These are phyloP conservation scores for Xylariaceae sp. DNA, from an alignment of 2,329 filamentous ascomycete genomes.

Conservation along the genomic window DNA sequence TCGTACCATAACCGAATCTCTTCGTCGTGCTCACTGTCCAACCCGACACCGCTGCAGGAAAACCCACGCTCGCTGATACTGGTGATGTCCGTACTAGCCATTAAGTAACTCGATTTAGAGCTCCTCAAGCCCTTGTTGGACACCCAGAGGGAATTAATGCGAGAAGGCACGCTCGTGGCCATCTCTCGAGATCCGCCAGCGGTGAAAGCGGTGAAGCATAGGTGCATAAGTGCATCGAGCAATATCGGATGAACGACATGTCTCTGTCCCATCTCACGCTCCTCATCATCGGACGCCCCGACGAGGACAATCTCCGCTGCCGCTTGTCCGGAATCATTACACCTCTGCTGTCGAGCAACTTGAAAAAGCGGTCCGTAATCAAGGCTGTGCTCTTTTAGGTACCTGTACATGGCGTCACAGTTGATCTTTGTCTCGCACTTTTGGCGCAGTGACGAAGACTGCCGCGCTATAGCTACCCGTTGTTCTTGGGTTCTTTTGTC, in stretches of 20 bases:
- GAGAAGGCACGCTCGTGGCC: constrained; percentile 20
- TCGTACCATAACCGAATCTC: constrained; percentile 19
- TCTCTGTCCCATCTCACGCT: background rate
- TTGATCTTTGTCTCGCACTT: background rate
- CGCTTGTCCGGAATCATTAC: background rate
- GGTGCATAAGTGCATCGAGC: constrained; percentile 23
- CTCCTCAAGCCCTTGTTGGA: constrained; percentile 5
- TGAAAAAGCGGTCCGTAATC: constrained; percentile 17
- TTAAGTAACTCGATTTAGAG: background rate
- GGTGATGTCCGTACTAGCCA: background rate
- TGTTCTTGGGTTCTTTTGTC: background rate
- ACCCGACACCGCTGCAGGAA: constrained; percentile 7
- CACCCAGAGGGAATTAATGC: constrained; percentile 20
- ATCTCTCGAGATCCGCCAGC: constrained; percentile 15
- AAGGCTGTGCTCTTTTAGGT: constrained; percentile 8
- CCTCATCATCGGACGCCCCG: background rate
- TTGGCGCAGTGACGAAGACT: background rate
- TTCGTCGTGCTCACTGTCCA: background rate
- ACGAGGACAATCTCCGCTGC: constrained; percentile 3
- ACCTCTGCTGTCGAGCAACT: constrained; percentile 3
- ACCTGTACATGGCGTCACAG: constrained; percentile 11
- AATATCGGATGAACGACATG: constrained; percentile 26
- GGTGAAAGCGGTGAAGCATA: constrained; percentile 16
- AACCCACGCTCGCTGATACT: constrained; percentile 3
- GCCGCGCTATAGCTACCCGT: background rate